Conservation (phyloP, 106 monocot genomes). For the Acorus gramineus region DNA sequence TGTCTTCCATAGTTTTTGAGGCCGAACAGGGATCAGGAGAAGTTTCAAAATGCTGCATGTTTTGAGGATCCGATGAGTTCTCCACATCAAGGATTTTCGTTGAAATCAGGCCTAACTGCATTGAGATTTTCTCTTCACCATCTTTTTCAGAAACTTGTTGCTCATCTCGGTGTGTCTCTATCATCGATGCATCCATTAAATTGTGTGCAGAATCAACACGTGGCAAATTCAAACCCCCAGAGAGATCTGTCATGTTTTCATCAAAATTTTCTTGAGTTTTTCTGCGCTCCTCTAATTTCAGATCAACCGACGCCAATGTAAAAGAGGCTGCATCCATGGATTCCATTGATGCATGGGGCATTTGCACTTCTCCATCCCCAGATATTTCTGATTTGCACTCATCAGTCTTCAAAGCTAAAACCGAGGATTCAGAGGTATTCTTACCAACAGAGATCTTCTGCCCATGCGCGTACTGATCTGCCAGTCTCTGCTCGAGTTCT, state of each 20-base stretch:
- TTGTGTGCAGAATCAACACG: slow-evolving; percentile 23
- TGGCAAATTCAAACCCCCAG: slow-evolving; percentile 24
- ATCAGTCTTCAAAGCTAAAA: slow-evolving; percentile 26
- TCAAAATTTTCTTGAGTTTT: slow-evolving; percentile 74
- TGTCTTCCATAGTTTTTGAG: slow-evolving; percentile 18
- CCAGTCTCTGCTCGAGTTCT: slow-evolving; percentile 80
- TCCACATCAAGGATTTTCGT: slow-evolving; percentile 17
- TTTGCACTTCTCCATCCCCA: slow-evolving; percentile 39
- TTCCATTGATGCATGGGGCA: slow-evolving; percentile 36
- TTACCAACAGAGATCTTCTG: slow-evolving; percentile 22
- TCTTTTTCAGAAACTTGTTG: slow-evolving; percentile 22
- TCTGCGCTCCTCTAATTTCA: slow-evolving; percentile 21
- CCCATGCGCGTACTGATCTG: slow-evolving; percentile 49
- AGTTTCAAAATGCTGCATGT: slow-evolving; percentile 19
- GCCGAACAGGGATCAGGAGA: slow-evolving; percentile 11
- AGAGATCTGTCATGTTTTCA: slow-evolving; percentile 87
- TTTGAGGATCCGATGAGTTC: slow-evolving; percentile 7
- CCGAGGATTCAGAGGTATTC: slow-evolving; percentile 8
- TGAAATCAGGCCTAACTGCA: not conserved
- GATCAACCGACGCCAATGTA: slow-evolving; percentile 35
- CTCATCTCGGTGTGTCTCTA: slow-evolving; percentile 39
- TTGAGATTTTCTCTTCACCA: not conserved
- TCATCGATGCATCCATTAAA: slow-evolving; percentile 69
- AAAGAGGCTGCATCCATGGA: slow-evolving; percentile 81
- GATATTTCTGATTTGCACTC: slow-evolving; percentile 31